Base-by-base conservation (phyloP, 805 yeast species). In the Metschnikowia rubicola region DNA sequence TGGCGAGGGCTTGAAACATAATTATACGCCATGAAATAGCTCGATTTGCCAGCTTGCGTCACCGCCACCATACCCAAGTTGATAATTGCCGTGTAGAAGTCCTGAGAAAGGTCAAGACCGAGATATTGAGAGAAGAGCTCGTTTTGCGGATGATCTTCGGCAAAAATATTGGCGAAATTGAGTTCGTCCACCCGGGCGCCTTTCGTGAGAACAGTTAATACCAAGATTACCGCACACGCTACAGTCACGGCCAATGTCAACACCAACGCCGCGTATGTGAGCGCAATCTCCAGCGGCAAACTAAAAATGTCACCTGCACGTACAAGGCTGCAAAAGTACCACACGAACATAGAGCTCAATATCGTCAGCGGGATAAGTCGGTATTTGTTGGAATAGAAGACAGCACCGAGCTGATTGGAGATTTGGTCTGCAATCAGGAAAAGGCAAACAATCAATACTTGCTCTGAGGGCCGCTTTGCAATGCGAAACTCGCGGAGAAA, bases 251-350 rank as follows among this genome's bases (percentile, higher is more conserved):
- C 48, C 4, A 81, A 52, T 0, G 83, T 78, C 34, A 82, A 61
- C 15, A 86, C 61, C 57, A 87, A 91, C 1, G 96, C 95, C 11
- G 80, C 62, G 52, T 81, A 80, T 1, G 89, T 84, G 48, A 81
- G 60, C 11, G 79, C 63, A 28, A 83, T 76, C 4, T 78, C 73
- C 8, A 73, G 61, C 12, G 90, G 92, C 55, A 84, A 73, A 37
- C 67, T 64, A 10, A 68, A 58, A 2, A 80, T 53, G 7, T 68
- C 59, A 4, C 82, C 80, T 8, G 62, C 57, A 30, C 64, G 52
- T 2, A 79, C 55, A 2, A 75, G 65, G 29, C 65, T 60, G 9
- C 71, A 63, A 38, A 64, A 59, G 60, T 52, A 52, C 62, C 84
- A 78, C 39, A 55, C 37, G 26, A 55, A 53, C 4, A 69, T 55